Conservation (phyloP, 1,284 basidiomycete species). For the Mrakiaceae sp. region DNA sequence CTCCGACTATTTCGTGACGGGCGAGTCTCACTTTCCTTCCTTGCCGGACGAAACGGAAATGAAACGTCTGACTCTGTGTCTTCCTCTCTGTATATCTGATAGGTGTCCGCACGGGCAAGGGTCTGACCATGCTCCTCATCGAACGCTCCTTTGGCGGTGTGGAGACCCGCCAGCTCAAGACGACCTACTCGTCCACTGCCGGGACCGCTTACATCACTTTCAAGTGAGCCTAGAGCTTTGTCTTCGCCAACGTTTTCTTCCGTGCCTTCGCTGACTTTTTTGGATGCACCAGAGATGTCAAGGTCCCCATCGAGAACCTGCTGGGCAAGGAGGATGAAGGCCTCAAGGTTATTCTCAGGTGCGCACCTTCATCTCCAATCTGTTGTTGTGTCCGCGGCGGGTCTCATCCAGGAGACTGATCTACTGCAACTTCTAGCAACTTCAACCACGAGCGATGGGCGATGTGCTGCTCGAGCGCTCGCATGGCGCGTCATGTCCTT, state of each 20-base stretch:
- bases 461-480: conserved; percentile 21
- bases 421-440: conserved; percentile 19
- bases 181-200: conserved; percentile 61
- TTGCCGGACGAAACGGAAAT: too few species aligned
- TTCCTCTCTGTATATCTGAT: too few species aligned
- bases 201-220: conserved; percentile 76
- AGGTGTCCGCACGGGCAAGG: conserved; percentile 26
- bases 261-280: too few species aligned
- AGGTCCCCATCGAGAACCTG: conserved; percentile 73
- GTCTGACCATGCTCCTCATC: conserved; percentile 74
- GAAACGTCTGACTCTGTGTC: too few species aligned
- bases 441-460: conserved; percentile 27
- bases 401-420: too few species aligned
- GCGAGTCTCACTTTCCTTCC: too few species aligned
- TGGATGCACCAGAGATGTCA: conserved; percentile 44
- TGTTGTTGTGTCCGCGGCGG: too few species aligned
- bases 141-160: conserved; percentile 59
- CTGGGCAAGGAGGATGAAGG: conserved; percentile 73
- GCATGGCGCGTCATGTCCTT: conserved; percentile 28
- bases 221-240: conserved; percentile 34
- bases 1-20: too few species aligned
- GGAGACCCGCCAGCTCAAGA: conserved; percentile 75
- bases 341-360: too few species aligned
- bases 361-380: too few species aligned
- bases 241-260: too few species aligned